These are phyloP conservation scores for Hura crepitans DNA, from an alignment of 441 rosid genomes.

Conservation along the genomic window DNA sequence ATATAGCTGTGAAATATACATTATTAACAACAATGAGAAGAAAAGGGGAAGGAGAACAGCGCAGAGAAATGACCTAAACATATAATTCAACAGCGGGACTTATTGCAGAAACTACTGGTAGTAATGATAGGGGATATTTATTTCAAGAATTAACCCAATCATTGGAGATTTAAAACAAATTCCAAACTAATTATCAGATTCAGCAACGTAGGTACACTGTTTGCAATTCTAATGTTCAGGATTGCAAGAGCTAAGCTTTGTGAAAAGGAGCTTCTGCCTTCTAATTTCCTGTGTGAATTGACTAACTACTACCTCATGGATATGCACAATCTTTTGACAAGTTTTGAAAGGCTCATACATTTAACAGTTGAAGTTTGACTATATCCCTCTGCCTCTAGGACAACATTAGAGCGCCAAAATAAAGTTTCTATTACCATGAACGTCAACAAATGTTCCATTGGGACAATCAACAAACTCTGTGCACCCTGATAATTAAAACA, in stretches of 20 bases:
- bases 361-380: background rate
- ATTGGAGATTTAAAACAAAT: background rate
- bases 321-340: background rate
- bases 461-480: background rate
- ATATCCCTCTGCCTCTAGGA: background rate
- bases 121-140: background rate
- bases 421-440: background rate
- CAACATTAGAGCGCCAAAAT: background rate
- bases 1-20: background rate
- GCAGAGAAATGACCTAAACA: background rate
- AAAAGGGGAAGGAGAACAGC: background rate
- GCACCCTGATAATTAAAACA: background rate
- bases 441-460: background rate
- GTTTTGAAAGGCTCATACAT: too few relatives aligned
- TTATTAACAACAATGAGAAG: background rate
- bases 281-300: background rate
- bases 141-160: background rate
- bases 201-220: too few relatives aligned
- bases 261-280: background rate
- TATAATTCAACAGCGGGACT: background rate
- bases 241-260: background rate
- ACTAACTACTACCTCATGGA: background rate
- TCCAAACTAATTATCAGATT: background rate
- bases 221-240: background rate
- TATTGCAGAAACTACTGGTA: background rate